These are phyloP conservation scores for Periconia sp. DNA, from an alignment of 2,329 filamentous ascomycete species.

Conservation along the genomic window DNA sequence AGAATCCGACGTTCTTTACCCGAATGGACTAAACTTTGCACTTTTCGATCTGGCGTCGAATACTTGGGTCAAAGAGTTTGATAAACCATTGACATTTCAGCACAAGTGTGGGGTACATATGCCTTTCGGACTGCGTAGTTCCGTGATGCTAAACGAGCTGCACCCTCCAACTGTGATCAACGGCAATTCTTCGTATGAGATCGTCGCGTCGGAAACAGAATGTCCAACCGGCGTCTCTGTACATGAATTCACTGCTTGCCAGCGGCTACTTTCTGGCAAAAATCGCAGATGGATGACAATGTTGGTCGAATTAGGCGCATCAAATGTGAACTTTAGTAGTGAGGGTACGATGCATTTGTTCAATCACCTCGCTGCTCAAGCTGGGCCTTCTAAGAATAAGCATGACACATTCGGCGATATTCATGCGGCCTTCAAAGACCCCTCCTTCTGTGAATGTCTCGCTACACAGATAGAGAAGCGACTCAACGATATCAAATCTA, in stretches of 20 bases:
- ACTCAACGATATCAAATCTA: slow-evolving; percentile 52
- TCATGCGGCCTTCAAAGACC: slow-evolving; percentile 56
- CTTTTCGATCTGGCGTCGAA: too few relatives aligned
- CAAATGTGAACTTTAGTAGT: slow-evolving; percentile 62
- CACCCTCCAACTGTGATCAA: not conserved
- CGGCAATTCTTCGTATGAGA: too few relatives aligned
- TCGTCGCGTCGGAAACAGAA: too few relatives aligned
- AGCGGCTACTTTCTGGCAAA: slow-evolving; percentile 51
- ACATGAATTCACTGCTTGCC: slow-evolving; percentile 58
- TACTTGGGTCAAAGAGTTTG: too few relatives aligned
- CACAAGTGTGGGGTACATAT: too few relatives aligned
- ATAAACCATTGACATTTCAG: too few relatives aligned
- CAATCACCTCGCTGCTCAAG: slow-evolving; percentile 56
- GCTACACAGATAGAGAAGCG: slow-evolving; percentile 51
- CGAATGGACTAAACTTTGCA: too few relatives aligned
- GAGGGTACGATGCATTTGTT: slow-evolving; percentile 55
- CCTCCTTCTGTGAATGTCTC: slow-evolving; percentile 53
- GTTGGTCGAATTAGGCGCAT: slow-evolving; percentile 53
- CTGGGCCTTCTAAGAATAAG: slow-evolving; percentile 53
- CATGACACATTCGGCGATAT: slow-evolving; percentile 43
- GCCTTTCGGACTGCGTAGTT: slow-evolving; percentile 38
- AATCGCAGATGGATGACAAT: slow-evolving; percentile 53
- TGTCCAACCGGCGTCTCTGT: slow-evolving; percentile 52
- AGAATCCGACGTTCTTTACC: too few relatives aligned
- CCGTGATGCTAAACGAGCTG: slow-evolving; percentile 36